Percentiles rank a stretch among this genome's conserved stretches.
These are phyloP conservation scores for Cymbidium sinense DNA, from an alignment of 106 monocot genomes.

Conservation along the genomic window DNA sequence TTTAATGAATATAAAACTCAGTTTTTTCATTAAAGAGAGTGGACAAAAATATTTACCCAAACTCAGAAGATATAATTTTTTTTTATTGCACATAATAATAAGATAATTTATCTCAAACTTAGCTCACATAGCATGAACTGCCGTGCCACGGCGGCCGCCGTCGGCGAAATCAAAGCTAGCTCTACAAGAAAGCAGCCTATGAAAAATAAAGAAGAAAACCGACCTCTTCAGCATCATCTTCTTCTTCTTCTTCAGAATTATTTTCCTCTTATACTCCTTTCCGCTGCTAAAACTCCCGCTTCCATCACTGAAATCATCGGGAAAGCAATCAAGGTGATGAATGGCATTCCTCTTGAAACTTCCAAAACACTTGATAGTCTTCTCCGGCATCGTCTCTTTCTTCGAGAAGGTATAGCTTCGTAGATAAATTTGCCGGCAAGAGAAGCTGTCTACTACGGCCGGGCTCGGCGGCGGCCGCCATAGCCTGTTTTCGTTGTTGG, in stretches of 20 bases:
- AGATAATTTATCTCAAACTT: no score
- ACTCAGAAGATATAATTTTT: no score
- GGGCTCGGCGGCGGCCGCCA: not conserved
- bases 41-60: no score
- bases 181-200: constrained; percentile 23
- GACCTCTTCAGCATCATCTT: constrained; percentile 10
- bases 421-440: constrained; percentile 48
- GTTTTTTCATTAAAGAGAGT: no score
- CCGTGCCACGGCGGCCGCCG: not conserved
- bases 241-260: constrained; percentile 1
- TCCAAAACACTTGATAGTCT: constrained; percentile 22
- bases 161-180: not conserved
- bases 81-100: no score
- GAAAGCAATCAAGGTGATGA: constrained; percentile 1
- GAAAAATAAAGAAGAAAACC: constrained; percentile 12
- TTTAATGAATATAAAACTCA: no score
- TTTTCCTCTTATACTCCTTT: not conserved
- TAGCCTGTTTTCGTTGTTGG: constrained; percentile 4
- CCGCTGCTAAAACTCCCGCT: no score
- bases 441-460: constrained; percentile 41
- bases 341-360: constrained; percentile 23
- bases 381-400: constrained; percentile 54
- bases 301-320: not conserved
- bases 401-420: constrained; percentile 46
- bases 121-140: no score